These are phyloP conservation scores for Senna siamea DNA, from an alignment of 306 rosid genomes.

Conservation along the genomic window DNA sequence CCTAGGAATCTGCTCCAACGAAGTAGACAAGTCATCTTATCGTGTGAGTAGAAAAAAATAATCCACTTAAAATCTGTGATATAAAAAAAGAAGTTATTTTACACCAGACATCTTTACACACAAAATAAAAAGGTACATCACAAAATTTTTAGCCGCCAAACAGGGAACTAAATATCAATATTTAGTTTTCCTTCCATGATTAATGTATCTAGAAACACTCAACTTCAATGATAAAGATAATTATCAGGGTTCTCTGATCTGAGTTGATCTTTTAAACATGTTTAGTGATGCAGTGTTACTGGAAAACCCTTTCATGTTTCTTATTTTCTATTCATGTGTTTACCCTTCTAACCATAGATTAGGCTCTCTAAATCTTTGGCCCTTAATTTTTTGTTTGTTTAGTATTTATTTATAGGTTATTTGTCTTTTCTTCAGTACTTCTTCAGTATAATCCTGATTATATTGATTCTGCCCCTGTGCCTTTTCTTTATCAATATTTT, in stretches of 20 bases:
- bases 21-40: conserved; percentile 29
- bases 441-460: too few species aligned
- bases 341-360: neutral
- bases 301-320: too few species aligned
- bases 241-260: neutral
- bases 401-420: too few species aligned
- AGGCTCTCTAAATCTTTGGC: neutral
- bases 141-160: conserved; percentile 16
- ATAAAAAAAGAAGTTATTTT: neutral
- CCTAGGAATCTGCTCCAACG: conserved; percentile 79
- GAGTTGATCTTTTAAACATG: neutral
- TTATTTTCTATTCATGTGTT: neutral
- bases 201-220: neutral
- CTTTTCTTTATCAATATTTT: too few species aligned
- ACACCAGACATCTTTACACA: conserved; percentile 3
- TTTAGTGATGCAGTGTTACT: neutral
- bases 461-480: too few species aligned
- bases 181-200: neutral
- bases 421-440: too few species aligned
- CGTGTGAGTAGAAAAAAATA: conserved; percentile 19
- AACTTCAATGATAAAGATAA: neutral
- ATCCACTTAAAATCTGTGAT: neutral
- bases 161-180: neutral
- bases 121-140: conserved; percentile 30
- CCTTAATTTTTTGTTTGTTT: too few species aligned